Conservation (phyloP, 2,329 filamentous ascomycete species). For the Aspergillus jensenii region DNA sequence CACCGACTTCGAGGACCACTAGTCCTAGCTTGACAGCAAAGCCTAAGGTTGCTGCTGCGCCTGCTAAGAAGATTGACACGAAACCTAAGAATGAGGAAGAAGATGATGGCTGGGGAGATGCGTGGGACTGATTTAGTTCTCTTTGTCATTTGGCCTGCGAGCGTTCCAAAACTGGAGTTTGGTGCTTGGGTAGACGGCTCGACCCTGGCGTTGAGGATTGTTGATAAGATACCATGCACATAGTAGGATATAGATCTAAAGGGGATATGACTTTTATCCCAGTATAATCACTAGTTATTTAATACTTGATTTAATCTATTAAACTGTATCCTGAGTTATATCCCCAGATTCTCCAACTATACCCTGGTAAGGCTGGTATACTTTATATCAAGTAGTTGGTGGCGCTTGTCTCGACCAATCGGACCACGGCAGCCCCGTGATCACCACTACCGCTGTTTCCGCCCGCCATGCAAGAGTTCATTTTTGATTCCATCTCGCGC, state of each 20-base stretch:
- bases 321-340: neutral
- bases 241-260: neutral
- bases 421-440: constrained; percentile 17
- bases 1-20: constrained; percentile 39
- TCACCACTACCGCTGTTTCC: constrained; percentile 10
- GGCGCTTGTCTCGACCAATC: constrained; percentile 10
- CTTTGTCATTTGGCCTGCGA: neutral
- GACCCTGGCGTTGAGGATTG: neutral
- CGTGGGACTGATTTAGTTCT: constrained; percentile 41
- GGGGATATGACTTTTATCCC: neutral
- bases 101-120: constrained; percentile 51
- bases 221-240: constrained; percentile 8
- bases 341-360: neutral
- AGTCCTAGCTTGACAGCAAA: constrained; percentile 42
- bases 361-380: neutral
- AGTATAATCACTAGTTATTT: neutral
- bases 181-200: neutral
- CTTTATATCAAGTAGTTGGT: neutral
- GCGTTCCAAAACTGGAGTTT: neutral
- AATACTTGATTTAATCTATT: neutral
- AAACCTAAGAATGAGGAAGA: constrained; percentile 53
- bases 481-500: neutral
- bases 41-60: constrained; percentile 48
- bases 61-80: constrained; percentile 67
- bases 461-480: neutral